These are phyloP conservation scores for Cryomyces antarcticus DNA, from an alignment of 495 filamentous ascomycete species.

Conservation along the genomic window DNA sequence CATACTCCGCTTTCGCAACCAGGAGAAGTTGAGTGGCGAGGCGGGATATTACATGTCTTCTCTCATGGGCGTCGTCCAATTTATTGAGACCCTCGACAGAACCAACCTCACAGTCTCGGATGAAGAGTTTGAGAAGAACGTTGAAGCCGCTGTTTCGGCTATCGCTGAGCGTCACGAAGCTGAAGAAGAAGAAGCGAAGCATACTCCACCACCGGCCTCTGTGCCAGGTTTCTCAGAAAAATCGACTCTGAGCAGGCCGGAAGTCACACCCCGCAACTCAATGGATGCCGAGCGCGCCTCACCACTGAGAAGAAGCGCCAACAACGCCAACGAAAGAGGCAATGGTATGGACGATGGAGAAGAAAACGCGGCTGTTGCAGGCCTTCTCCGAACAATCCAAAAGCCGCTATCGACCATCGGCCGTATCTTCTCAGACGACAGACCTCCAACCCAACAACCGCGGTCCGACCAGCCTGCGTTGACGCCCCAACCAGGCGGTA, in stretches of 20 bases:
- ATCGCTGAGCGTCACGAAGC: constrained; percentile 75
- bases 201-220: constrained; percentile 13
- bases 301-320: constrained; percentile 22
- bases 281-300: constrained; percentile 33
- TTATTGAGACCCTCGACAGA: constrained; percentile 88
- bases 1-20: constrained; percentile 88
- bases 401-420: constrained; percentile 82
- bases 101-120: constrained; percentile 85
- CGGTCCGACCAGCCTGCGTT: constrained; percentile 26
- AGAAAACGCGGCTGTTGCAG: constrained; percentile 63
- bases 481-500: constrained; percentile 35
- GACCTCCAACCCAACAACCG: constrained; percentile 3
- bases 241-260: constrained; percentile 29
- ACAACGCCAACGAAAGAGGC: constrained; percentile 13
- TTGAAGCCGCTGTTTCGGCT: constrained; percentile 87
- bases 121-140: constrained; percentile 85
- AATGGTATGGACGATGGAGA: constrained; percentile 22
- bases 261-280: constrained; percentile 33
- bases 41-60: constrained; percentile 96
- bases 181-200: constrained; percentile 16
- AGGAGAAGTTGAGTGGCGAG: constrained; percentile 90
- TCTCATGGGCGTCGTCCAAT: constrained; percentile 90
- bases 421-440: constrained; percentile 87
- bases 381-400: constrained; percentile 79
- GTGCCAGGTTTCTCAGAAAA: constrained; percentile 32